Evolutionary conservation across 140 eudicot species (phyloP), one percentile per base, ranked within the genome.

Genomic region (Senecio squalidus): DNA sequence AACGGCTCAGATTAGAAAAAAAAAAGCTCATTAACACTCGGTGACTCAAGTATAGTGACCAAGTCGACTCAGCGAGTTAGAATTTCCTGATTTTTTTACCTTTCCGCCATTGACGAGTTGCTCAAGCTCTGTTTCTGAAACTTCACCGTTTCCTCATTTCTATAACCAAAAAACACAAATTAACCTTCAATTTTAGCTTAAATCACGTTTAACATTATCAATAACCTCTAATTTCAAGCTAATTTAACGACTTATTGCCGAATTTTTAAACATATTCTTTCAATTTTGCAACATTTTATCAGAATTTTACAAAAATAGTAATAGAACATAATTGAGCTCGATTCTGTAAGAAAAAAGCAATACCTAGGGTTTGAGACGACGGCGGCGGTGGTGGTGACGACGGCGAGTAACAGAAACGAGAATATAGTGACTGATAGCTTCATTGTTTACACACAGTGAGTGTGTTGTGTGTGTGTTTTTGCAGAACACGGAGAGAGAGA

Each of bases 51-150:
- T 10, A n/a, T n/a, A n/a, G n/a, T n/a, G n/a, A 53, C 58, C 6
- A 29, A 69, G 59, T 69, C 55, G 33, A 74, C 60, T 67, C 76
- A 58, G 66, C 56, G 74, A 55, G 49, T 61, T 43, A 16, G 54
- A 64, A 16, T 43, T 70, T 34, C 27, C 11, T 60, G 45, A 46
- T 2, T 46, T 56, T 20, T 22, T 36, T 72, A 78, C 84, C 84
- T 78, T 45, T 67, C 73, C 51, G 61, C 82, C 85, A 80, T 75
- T 71, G 85, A 75, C 22, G 85, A 67, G 72, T 71, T 75, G 60
- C 61, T 41, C 6, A 49, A 60, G 71, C 73, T 75, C 55, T 18
- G 48, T 7, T 57, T 61, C 66, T 70, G 77, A 68, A 70, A 36
- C 43, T 67, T 40, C 71, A 53, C 76, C 45, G 73, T 47, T 60